Evolutionary conservation across 2,329 filamentous ascomycete species (phyloP).

Genomic region (Fusarium avenaceum): DNA sequence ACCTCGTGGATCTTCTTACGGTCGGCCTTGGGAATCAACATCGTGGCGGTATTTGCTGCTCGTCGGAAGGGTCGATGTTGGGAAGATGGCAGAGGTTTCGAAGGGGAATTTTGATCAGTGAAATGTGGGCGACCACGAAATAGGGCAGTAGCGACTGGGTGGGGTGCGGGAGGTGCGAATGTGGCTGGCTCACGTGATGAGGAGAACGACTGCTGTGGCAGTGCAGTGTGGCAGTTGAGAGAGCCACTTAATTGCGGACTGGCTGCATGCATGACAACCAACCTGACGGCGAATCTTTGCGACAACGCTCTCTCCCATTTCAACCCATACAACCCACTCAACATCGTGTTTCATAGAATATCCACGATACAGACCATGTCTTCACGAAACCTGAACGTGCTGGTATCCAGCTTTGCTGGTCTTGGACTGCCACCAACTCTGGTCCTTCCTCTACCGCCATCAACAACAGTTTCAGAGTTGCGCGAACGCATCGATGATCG

Average conservation of each 20-base stretch:
- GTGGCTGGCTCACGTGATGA: constrained; percentile 54
- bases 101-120: no score
- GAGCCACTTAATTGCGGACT: constrained; percentile 25
- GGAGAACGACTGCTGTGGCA: constrained; percentile 43
- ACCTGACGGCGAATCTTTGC: constrained; percentile 25
- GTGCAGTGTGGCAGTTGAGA: constrained; percentile 9
- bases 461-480: constrained; percentile 76
- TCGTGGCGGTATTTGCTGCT: constrained; percentile 71
- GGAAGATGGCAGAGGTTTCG: constrained; percentile 58
- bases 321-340: background rate
- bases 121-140: constrained; percentile 57
- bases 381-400: constrained; percentile 76
- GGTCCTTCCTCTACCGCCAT: constrained; percentile 77
- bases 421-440: constrained; percentile 86
- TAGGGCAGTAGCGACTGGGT: constrained; percentile 52
- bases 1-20: constrained; percentile 99
- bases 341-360: background rate
- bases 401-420: constrained; percentile 87
- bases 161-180: constrained; percentile 49
- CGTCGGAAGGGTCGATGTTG: constrained; percentile 64
- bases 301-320: background rate
- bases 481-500: constrained; percentile 72
- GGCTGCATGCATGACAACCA: constrained; percentile 15
- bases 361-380: constrained; percentile 61
- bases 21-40: constrained; percentile 99